Conservation (phyloP, 257 asterid species). For the Fraxinus cuspidata region DNA sequence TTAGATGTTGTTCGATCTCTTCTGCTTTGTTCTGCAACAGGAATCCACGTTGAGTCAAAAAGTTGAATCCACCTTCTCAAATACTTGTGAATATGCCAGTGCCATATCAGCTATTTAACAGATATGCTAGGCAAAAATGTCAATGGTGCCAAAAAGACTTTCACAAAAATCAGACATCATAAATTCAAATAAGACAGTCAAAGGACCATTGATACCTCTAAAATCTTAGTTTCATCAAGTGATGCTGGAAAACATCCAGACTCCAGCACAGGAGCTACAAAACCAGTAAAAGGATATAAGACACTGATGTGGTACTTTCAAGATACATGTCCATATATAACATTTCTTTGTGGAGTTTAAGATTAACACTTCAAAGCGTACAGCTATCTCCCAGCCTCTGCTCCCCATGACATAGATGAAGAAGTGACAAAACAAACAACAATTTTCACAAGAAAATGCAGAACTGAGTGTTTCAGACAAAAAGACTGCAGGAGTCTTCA, state of each 20-base stretch:
- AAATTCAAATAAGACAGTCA: background rate
- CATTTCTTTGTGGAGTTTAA: background rate
- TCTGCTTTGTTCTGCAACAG: constrained; percentile 67
- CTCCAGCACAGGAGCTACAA: constrained; percentile 59
- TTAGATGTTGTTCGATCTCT: constrained; percentile 61
- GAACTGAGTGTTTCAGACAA: background rate
- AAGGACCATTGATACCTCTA: constrained; percentile 51
- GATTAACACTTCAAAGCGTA: too few relatives aligned
- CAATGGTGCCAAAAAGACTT: background rate
- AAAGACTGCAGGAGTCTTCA: background rate
- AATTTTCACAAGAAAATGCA: background rate
- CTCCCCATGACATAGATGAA: too few relatives aligned
- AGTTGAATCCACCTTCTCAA: constrained; percentile 21
- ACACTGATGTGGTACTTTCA: constrained; percentile 6
- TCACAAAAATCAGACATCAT: background rate
- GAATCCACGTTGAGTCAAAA: constrained; percentile 28
- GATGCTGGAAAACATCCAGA: constrained; percentile 42
- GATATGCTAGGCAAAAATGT: constrained; percentile 12
- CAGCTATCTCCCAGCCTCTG: too few relatives aligned
- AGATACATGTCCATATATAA: background rate
- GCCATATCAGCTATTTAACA: background rate
- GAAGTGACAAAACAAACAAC: background rate
- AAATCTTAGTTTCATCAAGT: constrained; percentile 46
- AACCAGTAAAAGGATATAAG: constrained; percentile 16
- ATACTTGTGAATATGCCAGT: constrained; percentile 15